These are phyloP conservation scores for Retiboletus fuscus DNA, from an alignment of 1,284 basidiomycete genomes.

Conservation along the genomic window DNA sequence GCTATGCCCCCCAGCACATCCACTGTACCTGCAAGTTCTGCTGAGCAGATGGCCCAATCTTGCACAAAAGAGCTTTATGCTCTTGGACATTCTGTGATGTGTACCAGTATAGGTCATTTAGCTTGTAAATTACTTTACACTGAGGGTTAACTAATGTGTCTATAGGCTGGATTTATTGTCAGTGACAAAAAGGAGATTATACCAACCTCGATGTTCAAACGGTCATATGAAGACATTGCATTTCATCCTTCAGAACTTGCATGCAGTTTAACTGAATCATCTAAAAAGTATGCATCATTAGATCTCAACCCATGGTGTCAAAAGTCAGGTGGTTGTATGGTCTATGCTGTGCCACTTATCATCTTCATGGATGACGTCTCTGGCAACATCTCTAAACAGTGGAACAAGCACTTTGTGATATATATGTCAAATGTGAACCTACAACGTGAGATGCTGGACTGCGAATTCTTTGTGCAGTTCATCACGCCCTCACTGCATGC, in stretches of 20 bases:
- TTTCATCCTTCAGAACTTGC: neutral
- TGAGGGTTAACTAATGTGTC: neutral
- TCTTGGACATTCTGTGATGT: neutral
- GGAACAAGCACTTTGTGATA: conserved; percentile 48
- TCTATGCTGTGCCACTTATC: conserved; percentile 39
- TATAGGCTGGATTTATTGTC: neutral
- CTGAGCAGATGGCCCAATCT: neutral
- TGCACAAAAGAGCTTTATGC: neutral
- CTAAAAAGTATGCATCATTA: neutral
- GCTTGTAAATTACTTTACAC: neutral
- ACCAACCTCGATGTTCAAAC: neutral
- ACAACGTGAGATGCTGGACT: conserved; percentile 30
- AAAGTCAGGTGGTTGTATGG: conserved; percentile 17
- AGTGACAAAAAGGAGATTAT: conserved; percentile 1
- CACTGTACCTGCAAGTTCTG: too few relatives aligned
- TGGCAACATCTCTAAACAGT: conserved; percentile 50
- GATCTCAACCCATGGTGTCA: neutral
- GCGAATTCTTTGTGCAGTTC: conserved; percentile 47
- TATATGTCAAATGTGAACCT: conserved; percentile 44
- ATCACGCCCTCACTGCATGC: conserved; percentile 48
- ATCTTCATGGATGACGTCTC: conserved; percentile 50
- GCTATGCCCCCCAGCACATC: too few relatives aligned
- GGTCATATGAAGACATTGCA: neutral
- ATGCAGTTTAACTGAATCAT: conserved; percentile 1
- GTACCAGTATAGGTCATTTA: neutral